Conservation (phyloP, 306 rosid genomes). For the Crotalaria pallida region DNA sequence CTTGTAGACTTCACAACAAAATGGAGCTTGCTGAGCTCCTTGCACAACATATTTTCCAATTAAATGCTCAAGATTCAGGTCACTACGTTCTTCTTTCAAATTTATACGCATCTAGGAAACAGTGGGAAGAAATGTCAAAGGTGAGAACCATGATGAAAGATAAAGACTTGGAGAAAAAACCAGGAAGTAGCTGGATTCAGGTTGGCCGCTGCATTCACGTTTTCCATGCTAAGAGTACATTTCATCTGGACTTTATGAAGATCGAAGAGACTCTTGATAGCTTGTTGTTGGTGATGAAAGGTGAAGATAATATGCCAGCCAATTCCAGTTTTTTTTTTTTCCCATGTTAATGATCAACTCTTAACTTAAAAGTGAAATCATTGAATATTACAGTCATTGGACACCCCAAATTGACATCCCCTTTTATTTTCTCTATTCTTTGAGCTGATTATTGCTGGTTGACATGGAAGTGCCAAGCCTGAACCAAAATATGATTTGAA, state of each 20-base stretch:
- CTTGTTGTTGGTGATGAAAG: conserved; percentile 30
- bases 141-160: conserved; percentile 38
- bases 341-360: neutral
- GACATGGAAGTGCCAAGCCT: neutral
- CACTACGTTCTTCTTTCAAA: conserved; percentile 34
- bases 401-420: neutral
- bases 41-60: conserved; percentile 17
- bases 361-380: neutral
- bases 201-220: conserved; percentile 7
- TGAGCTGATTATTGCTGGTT: neutral
- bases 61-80: conserved; percentile 27
- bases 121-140: conserved; percentile 44
- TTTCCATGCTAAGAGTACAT: conserved; percentile 34
- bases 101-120: conserved; percentile 34
- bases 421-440: neutral
- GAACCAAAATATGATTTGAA: too few species aligned
- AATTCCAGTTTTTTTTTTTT: conserved; percentile 1
- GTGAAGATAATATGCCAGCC: conserved; percentile 12
- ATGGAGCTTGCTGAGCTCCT: conserved; percentile 33
- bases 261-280: conserved; percentile 35
- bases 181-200: conserved; percentile 48
- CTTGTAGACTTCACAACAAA: conserved; percentile 42
- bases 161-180: conserved; percentile 36
- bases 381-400: neutral
- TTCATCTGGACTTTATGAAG: conserved; percentile 21